Conservation (phyloP, 768 basidiomycete species). For the Tylopilus sp. region DNA sequence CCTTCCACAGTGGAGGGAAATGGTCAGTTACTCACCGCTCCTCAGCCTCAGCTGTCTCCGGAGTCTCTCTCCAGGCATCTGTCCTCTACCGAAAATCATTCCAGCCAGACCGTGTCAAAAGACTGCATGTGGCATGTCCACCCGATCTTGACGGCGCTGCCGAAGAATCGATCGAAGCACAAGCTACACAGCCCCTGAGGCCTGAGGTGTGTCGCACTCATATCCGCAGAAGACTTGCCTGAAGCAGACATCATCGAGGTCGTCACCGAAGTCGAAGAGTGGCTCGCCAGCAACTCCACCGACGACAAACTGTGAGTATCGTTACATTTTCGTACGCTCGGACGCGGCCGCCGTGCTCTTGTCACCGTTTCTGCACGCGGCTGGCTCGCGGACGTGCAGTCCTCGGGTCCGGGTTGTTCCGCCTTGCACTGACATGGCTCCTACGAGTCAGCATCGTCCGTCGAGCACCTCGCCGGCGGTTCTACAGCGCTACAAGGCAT, state of each 20-base stretch:
- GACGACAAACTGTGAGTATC: conserved; percentile 37
- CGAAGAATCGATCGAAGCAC: conserved; percentile 41
- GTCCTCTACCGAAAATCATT: conserved; percentile 70
- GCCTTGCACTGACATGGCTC: conserved; percentile 6
- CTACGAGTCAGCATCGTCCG: conserved; percentile 30
- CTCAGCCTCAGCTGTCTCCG: conserved; percentile 49
- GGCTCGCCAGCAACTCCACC: conserved; percentile 42
- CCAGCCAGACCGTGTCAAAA: conserved; percentile 55
- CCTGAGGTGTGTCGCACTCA: conserved; percentile 35
- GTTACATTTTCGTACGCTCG: neutral
- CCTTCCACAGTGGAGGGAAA: conserved; percentile 94
- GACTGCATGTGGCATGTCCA: conserved; percentile 58
- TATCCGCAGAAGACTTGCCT: conserved; percentile 32
- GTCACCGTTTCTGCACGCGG: neutral
- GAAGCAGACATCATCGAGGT: conserved; percentile 37
- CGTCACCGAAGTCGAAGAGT: conserved; percentile 47
- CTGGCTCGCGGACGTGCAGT: conserved; percentile 1
- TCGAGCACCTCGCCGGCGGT: conserved; percentile 32
- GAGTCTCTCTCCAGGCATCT: conserved; percentile 47
- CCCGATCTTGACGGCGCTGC: conserved; percentile 34
- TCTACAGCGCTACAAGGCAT: conserved; percentile 37
- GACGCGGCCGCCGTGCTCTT: neutral
- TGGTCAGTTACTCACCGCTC: conserved; percentile 98
- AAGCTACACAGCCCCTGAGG: conserved; percentile 35
- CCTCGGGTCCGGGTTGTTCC: conserved; percentile 22